Percentiles rank a stretch among this genome's conserved stretches.
Conservation (phyloP, 1,284 basidiomycete species). For the Fomitiporia mediterranea region DNA sequence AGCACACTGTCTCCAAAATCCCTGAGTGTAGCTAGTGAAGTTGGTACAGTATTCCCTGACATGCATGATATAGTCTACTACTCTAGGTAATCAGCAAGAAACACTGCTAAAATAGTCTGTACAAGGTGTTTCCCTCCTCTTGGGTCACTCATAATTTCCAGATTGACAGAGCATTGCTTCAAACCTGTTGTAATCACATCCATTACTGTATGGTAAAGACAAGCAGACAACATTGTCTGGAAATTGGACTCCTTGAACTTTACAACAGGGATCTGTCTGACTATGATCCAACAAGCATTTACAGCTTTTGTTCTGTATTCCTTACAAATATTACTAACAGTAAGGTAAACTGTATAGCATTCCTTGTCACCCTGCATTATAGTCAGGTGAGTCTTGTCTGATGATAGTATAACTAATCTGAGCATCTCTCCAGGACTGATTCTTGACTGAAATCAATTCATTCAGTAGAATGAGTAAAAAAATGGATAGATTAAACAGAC, state of each 20-base stretch:
- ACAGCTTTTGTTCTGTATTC: background rate
- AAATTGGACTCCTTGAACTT: background rate
- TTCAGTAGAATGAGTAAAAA: background rate
- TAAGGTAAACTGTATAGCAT: background rate
- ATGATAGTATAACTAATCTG: background rate
- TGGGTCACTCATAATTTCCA: background rate
- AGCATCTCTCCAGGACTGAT: background rate
- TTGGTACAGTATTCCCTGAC: background rate
- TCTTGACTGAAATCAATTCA: background rate
- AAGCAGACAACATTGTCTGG: background rate
- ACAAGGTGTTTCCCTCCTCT: background rate
- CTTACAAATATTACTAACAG: background rate
- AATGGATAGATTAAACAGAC: background rate
- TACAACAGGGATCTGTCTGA: background rate
- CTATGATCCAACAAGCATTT: background rate
- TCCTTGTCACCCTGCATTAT: background rate
- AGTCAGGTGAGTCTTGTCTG: slow-evolving; percentile 3
- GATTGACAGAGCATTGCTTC: background rate
- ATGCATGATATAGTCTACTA: background rate
- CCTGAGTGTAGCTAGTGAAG: background rate
- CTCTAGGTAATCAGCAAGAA: background rate
- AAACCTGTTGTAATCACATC: background rate
- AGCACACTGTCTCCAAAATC: background rate
- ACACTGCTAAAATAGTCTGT: background rate
- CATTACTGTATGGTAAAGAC: background rate